These are phyloP conservation scores for Chrysopogon serrulatus DNA, from an alignment of 176 grass and related monocot genomes.

Conservation along the genomic window DNA sequence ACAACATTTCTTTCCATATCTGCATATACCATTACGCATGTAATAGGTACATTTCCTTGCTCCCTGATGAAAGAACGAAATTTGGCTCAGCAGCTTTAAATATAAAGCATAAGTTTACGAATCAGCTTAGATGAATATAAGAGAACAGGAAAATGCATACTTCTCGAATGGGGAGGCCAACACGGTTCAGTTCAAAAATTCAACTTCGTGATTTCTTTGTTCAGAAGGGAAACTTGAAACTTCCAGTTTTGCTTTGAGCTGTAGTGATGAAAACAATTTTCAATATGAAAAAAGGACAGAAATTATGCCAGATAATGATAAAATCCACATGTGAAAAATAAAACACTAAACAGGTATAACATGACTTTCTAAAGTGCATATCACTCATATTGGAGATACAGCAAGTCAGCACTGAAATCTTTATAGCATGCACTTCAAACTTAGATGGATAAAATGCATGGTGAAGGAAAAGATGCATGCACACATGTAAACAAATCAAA, in stretches of 20 bases:
- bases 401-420: not conserved
- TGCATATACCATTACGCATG: conserved; percentile 48
- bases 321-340: not conserved
- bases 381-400: not conserved
- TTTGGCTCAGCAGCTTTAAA: conserved; percentile 13
- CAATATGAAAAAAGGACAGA: not conserved
- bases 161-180: conserved; percentile 47
- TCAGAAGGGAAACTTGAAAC: conserved; percentile 22
- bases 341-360: not conserved
- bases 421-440: not conserved
- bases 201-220: conserved; percentile 15
- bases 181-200: conserved; percentile 43
- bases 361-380: not conserved
- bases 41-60: conserved; percentile 49
- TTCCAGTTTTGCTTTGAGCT: conserved; percentile 24
- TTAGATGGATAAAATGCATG: not conserved
- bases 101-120: conserved; percentile 6
- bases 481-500: not conserved
- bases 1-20: conserved; percentile 52
- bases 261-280: not conserved
- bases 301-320: not conserved
- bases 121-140: not conserved
- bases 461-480: not conserved
- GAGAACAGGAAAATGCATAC: conserved; percentile 31
- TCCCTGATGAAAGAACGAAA: conserved; percentile 31